Conservation (phyloP, 805 yeast genomes). For the Ogataea populi-albae region DNA sequence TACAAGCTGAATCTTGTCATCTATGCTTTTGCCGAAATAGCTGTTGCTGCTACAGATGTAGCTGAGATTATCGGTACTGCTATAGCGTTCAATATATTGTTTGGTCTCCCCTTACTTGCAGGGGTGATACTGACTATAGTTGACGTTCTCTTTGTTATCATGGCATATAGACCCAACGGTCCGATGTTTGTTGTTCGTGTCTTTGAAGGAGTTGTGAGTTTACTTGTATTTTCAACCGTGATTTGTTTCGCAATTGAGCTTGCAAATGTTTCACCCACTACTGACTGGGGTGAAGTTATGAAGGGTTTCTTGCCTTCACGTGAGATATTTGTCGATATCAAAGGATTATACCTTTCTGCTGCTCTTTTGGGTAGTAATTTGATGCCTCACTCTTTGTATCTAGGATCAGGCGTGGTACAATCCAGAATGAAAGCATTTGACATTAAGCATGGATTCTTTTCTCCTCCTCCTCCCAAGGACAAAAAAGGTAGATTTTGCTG, state of each 20-base stretch:
- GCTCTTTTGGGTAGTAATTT: conserved; percentile 93
- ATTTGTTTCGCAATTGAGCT: conserved; percentile 80
- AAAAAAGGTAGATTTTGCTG: conserved; percentile 31
- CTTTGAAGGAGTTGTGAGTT: conserved; percentile 79
- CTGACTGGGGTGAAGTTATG: conserved; percentile 57
- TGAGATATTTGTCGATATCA: conserved; percentile 46
- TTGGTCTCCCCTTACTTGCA: conserved; percentile 71
- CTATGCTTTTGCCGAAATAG: conserved; percentile 80
- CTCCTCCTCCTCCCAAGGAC: conserved; percentile 28
- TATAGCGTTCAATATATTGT: conserved; percentile 80
- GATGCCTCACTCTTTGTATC: conserved; percentile 88
- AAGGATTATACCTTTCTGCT: conserved; percentile 74
- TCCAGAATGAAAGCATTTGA: conserved; percentile 81
- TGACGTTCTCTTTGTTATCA: conserved; percentile 79
- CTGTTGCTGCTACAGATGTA: conserved; percentile 92
- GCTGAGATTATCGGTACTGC: conserved; percentile 99
- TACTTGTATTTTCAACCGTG: conserved; percentile 77
- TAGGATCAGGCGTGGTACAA: conserved; percentile 88
- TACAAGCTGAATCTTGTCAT: conserved; percentile 54
- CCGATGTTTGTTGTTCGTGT: conserved; percentile 72
- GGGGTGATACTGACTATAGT: conserved; percentile 85
- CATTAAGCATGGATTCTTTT: conserved; percentile 58
- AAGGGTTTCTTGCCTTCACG: conserved; percentile 61
- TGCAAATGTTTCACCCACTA: conserved; percentile 58
- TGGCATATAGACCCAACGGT: conserved; percentile 85